Evolutionary conservation across 1,284 basidiomycete genomes (phyloP), one percentile per base, ranked within the genome.

Genomic region (Trichosporon sp.): DNA sequence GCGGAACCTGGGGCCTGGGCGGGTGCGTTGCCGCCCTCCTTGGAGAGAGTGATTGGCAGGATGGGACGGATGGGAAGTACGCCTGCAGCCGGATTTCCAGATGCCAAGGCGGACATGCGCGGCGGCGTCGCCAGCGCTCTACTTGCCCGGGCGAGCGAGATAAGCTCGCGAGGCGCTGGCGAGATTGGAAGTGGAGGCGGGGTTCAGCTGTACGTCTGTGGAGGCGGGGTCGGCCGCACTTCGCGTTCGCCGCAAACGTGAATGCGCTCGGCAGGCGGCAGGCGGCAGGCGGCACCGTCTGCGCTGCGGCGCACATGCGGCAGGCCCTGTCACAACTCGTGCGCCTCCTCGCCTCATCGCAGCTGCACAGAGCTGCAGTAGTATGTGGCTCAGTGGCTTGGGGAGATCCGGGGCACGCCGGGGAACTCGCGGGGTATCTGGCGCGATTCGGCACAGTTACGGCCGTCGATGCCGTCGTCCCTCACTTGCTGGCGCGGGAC

Each of bases 101-200:
- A 26, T 19, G 54, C 54, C 54, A 59, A 59, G 54, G 54, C 54
- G 54, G 54, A 59, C 54, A 59, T 59, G 54, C 26, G 54, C 54
- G 54, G 10, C 54, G 21, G 26, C 54, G 54, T 14, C 31, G 21
- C 19, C 2, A 11, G 19, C 19, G 21, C 54, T 3, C 54, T 59
- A 12, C 19, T 26, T 14, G 12, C 21, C 26, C 54, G 26, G 54
- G 54, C 11, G 31, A 59, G 21, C 43, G 43, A 46, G 43, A 46
- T 46, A 31, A 31, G 21, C 11, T 3, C 54, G 19, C 11, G 21
- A 12, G 21, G 54, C 54, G 7, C 21, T 31, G 54, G 54, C 4
- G 26, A 26, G 26, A 26, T 26, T 26, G 26, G 14, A 5, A 16
- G 14, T 16, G 43, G 43, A 46, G 43, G 43, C 43, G 14, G 14